Conservation (phyloP, 2,329 filamentous ascomycete species). For the Spiromastix sp. region DNA sequence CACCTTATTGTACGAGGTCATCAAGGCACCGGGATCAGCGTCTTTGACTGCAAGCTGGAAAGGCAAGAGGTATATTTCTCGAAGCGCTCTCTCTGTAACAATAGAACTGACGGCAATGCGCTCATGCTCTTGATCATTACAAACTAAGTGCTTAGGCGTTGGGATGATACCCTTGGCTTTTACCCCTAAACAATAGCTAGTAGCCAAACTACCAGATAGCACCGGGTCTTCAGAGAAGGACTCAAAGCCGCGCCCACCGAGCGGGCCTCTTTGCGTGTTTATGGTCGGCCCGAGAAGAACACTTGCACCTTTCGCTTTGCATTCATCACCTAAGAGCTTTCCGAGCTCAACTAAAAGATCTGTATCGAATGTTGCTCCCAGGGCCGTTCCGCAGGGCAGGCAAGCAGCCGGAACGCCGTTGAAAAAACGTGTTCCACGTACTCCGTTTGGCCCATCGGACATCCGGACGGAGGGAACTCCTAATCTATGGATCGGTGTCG, state of each 20-base stretch:
- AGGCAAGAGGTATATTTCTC: slow-evolving; percentile 54
- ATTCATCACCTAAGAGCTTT: slow-evolving; percentile 59
- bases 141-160: slow-evolving; percentile 59
- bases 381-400: slow-evolving; percentile 67
- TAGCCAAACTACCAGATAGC: slow-evolving; percentile 62
- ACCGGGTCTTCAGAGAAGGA: slow-evolving; percentile 77
- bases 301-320: slow-evolving; percentile 61
- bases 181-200: slow-evolving; percentile 60
- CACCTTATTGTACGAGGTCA: slow-evolving; percentile 48
- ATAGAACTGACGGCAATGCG: slow-evolving; percentile 33
- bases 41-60: slow-evolving; percentile 52
- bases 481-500: slow-evolving; percentile 51
- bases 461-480: slow-evolving; percentile 56
- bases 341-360: slow-evolving; percentile 60
- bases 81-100: slow-evolving; percentile 42
- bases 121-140: slow-evolving; percentile 38
- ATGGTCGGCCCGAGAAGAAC: slow-evolving; percentile 68
- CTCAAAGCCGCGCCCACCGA: slow-evolving; percentile 80
- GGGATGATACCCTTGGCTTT: slow-evolving; percentile 66
- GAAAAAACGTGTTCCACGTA: slow-evolving; percentile 59
- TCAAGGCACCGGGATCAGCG: slow-evolving; percentile 44
- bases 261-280: slow-evolving; percentile 70
- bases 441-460: slow-evolving; percentile 61
- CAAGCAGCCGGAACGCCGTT: slow-evolving; percentile 61
- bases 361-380: slow-evolving; percentile 70